A percentile compares a stretch with the other conserved stretches of the same genome.
Evolutionary conservation across 768 basidiomycete genomes (phyloP).

Genomic region (Podaxis rugospora): DNA sequence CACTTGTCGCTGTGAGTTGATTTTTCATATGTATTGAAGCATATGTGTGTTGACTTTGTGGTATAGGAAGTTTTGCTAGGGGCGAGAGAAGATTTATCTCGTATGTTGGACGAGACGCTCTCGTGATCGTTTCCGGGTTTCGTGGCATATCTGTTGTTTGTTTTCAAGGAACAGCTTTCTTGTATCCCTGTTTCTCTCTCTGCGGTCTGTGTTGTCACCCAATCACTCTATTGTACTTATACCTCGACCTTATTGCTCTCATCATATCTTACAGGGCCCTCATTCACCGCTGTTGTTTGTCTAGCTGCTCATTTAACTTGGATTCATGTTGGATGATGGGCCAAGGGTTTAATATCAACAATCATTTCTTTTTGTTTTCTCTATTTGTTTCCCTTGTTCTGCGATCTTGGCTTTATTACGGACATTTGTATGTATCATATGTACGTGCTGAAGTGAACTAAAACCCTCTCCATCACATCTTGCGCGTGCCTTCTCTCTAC

Average conservation of each 20-base stretch:
- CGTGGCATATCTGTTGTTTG: background rate
- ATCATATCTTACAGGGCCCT: background rate
- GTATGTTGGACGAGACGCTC: slow-evolving; percentile 7
- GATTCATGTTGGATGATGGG: background rate
- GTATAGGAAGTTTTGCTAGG: slow-evolving; percentile 7
- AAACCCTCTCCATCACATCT: slow-evolving; percentile 24
- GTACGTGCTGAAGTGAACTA: slow-evolving; percentile 24
- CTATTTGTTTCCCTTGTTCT: background rate
- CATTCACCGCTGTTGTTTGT: background rate
- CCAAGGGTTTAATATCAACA: background rate
- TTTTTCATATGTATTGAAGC: background rate
- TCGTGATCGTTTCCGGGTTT: background rate
- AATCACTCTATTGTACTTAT: slow-evolving; percentile 1
- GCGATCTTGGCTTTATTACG: background rate
- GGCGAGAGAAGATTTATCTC: slow-evolving; percentile 10
- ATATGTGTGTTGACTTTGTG: background rate
- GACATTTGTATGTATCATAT: slow-evolving; percentile 13
- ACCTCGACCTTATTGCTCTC: background rate
- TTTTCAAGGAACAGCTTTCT: background rate
- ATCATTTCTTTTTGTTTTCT: background rate
- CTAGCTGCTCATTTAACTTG: background rate
- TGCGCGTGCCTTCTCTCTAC: slow-evolving; percentile 28
- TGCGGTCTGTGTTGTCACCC: background rate
- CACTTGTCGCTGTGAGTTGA: slow-evolving; percentile 48
- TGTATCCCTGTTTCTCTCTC: background rate